phyloP scores from a whole-genome alignment of 768 basidiomycete genomes.

The Rhizopogon rudus region DNA sequence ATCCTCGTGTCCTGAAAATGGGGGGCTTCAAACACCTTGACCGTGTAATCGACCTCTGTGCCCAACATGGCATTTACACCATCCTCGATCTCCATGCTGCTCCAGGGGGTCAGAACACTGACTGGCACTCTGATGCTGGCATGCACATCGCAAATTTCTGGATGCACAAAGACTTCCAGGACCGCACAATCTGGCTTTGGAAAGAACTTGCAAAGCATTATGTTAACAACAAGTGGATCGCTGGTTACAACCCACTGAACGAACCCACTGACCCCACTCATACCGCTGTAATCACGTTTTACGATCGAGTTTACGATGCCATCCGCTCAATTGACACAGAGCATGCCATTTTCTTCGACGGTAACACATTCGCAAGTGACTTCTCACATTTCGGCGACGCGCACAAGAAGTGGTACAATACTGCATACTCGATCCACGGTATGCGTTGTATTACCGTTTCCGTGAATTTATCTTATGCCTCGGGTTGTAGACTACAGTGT shows the following conservation, averaged over 20 bases:
- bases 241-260: constrained; percentile 84
- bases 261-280: constrained; percentile 72
- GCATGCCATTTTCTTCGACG: constrained; percentile 78
- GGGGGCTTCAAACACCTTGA: constrained; percentile 81
- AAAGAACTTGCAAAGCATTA: constrained; percentile 70
- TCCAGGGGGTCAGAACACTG: constrained; percentile 69
- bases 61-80: constrained; percentile 70
- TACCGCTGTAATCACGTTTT: constrained; percentile 58
- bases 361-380: constrained; percentile 79
- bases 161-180: constrained; percentile 83
- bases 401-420: constrained; percentile 61
- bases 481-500: constrained; percentile 20
- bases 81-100: constrained; percentile 80
- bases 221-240: constrained; percentile 75
- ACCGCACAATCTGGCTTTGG: constrained; percentile 77
- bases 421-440: constrained; percentile 77
- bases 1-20: constrained; percentile 70
- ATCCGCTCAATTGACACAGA: constrained; percentile 67
- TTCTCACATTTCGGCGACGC: constrained; percentile 68
- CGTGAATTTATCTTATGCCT: not conserved
- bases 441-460: constrained; percentile 2
- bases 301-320: constrained; percentile 60
- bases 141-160: constrained; percentile 72
- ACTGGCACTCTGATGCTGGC: constrained; percentile 78
- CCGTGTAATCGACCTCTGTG: constrained; percentile 71